These are phyloP conservation scores for Amanita rubescens DNA, from an alignment of 768 basidiomycete genomes.

Conservation along the genomic window DNA sequence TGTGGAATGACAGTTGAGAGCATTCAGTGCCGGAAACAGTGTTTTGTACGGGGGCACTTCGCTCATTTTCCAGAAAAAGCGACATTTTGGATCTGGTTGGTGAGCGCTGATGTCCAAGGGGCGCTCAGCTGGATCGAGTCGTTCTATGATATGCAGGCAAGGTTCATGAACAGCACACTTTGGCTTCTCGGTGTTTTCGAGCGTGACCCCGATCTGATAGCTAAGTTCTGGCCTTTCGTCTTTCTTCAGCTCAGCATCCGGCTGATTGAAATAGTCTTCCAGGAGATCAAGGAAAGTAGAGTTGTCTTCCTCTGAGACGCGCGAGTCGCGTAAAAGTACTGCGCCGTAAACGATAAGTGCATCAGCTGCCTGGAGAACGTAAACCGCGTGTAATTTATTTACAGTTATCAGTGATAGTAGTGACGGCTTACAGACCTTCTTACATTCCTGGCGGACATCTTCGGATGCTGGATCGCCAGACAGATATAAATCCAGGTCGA, in stretches of 20 bases:
- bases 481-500: constrained; percentile 73
- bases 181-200: constrained; percentile 94
- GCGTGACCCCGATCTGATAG: constrained; percentile 90
- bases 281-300: constrained; percentile 76
- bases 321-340: constrained; percentile 75
- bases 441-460: constrained; percentile 51
- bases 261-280: constrained; percentile 90
- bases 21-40: constrained; percentile 67
- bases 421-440: constrained; percentile 43
- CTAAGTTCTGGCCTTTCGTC: constrained; percentile 83
- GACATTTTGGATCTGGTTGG: constrained; percentile 87
- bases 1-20: constrained; percentile 78
- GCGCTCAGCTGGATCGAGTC: constrained; percentile 68
- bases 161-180: constrained; percentile 79
- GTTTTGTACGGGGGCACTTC: constrained; percentile 71
- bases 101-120: constrained; percentile 80
- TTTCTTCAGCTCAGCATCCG: constrained; percentile 47
- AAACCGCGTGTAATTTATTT: not conserved
- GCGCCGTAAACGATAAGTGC: constrained; percentile 83
- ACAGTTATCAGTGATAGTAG: not conserved
- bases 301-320: constrained; percentile 81
- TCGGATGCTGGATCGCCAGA: constrained; percentile 36
- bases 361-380: constrained; percentile 54
- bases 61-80: constrained; percentile 88
- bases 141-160: constrained; percentile 73